phyloP scores from a whole-genome alignment of 495 filamentous ascomycete species.

The Aspergillus homomorphus region DNA sequence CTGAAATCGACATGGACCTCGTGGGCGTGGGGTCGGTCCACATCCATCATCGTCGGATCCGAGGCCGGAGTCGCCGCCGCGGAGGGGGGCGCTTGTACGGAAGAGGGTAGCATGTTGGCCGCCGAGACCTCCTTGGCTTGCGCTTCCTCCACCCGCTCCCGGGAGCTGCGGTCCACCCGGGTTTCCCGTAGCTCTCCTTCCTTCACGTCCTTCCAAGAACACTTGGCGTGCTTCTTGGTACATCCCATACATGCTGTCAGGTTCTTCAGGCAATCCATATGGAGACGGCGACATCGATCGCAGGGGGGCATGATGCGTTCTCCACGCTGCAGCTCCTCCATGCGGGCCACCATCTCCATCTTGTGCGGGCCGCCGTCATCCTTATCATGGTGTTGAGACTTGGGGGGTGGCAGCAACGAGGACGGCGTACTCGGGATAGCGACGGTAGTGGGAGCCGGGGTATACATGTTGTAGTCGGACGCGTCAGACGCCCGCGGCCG shows the following conservation, averaged over 20 bases:
- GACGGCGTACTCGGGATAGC: conserved; percentile 52
- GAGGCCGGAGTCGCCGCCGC: conserved; percentile 20
- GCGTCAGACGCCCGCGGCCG: conserved; percentile 39
- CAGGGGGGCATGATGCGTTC: conserved; percentile 74
- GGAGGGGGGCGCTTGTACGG: conserved; percentile 16
- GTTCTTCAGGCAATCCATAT: conserved; percentile 81
- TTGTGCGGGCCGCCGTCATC: conserved; percentile 63
- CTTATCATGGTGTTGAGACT: conserved; percentile 46
- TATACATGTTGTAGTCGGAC: conserved; percentile 36
- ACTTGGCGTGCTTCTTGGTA: conserved; percentile 85
- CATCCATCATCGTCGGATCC: conserved; percentile 4
- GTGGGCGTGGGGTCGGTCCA: conserved; percentile 8
- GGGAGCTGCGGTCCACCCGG: conserved; percentile 16
- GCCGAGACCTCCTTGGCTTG: conserved; percentile 15
- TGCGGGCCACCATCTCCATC: conserved; percentile 64
- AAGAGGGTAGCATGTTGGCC: conserved; percentile 2
- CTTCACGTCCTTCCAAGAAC: conserved; percentile 73
- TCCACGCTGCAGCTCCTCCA: conserved; percentile 71
- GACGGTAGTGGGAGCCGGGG: conserved; percentile 41
- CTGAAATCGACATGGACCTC: conserved; percentile 13
- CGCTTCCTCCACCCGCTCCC: conserved; percentile 24
- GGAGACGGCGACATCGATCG: conserved; percentile 74
- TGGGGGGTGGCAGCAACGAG: conserved; percentile 49
- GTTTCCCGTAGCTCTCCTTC: conserved; percentile 60
- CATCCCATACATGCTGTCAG: conserved; percentile 81